Base-by-base conservation (phyloP, 2,329 filamentous ascomycete genomes). In the Westerdykella aurantiaca region DNA sequence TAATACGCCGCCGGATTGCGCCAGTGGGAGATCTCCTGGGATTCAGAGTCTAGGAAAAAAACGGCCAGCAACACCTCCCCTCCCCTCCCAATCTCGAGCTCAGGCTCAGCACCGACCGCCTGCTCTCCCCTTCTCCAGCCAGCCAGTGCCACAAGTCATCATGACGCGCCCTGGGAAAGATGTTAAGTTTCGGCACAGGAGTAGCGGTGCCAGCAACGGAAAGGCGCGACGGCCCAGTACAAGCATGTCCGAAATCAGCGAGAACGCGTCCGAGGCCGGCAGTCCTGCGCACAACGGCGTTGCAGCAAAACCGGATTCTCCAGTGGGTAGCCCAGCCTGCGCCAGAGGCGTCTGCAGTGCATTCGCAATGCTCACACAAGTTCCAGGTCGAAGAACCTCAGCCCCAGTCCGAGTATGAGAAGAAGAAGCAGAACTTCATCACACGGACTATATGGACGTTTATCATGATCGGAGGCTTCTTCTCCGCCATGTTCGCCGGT, bases 361-460 rank as follows among this genome's bases (percentile, higher is more conserved):
- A 39, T 42, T 42, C 59, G 49, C 9, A 29, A 29, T 9, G 25
- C 25, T 29, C 25, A 29, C 25, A 29, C 12, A 25, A 34, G n/a
- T 35, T 21, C 39, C 50, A 64, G 61, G 48, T 68, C 57, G 49
- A 66, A 39, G 66, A 72, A 41, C 55, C 59, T 38, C 63, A 67
- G 41, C 63, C 64, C 43, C 66, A 72, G 46, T 79, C 81, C 56
- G 93, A 96, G 50, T 96, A 94, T 68, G 89, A 97, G 66, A 97
- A 97, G 81, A 98, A 98, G 72, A 96, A 95, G 74, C 85, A 89
- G 69, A 95, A 93, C 68, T 97, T 98, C 75, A 86, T 96, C 62
- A 95, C 89, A 33, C 84, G 93, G 61, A 91, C 91, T 43, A 88
- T 96, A 76, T 98, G 93, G 93, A 96, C 88, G 3, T 84, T 98